Evolutionary conservation across 768 basidiomycete genomes (phyloP).

Genomic region (Russula emetica): DNA sequence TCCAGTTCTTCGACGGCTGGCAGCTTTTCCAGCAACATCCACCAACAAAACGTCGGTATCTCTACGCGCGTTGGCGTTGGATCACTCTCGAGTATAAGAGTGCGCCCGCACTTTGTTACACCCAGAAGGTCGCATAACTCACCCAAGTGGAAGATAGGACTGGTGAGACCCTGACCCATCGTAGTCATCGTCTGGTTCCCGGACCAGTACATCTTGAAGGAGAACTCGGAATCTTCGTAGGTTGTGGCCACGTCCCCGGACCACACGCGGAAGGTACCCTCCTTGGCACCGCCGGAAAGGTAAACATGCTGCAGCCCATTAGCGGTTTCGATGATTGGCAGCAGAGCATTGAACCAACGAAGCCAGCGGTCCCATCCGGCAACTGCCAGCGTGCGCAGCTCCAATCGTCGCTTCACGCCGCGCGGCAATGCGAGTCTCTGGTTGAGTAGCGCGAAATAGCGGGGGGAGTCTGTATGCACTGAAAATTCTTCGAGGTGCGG

Average conservation of each 20-base stretch:
- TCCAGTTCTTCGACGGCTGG: slow-evolving; percentile 14
- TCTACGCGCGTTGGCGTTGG: neutral
- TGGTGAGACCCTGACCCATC: neutral
- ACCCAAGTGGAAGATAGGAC: slow-evolving; percentile 14
- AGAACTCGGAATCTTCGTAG: slow-evolving; percentile 9
- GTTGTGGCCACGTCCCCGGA: slow-evolving; percentile 1
- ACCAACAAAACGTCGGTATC: slow-evolving; percentile 5
- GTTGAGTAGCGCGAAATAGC: slow-evolving; percentile 8
- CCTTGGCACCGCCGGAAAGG: slow-evolving; percentile 13
- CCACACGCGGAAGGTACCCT: slow-evolving; percentile 19
- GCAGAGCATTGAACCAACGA: slow-evolving; percentile 6
- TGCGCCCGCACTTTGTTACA: neutral
- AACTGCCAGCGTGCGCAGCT: slow-evolving; percentile 6
- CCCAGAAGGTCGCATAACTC: slow-evolving; percentile 5
- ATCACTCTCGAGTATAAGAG: slow-evolving; percentile 11
- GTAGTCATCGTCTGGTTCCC: neutral
- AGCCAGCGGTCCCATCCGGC: slow-evolving; percentile 13
- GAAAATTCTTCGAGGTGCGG: slow-evolving; percentile 11
- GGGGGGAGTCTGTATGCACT: slow-evolving; percentile 14
- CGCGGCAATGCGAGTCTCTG: slow-evolving; percentile 12
- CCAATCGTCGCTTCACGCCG: neutral
- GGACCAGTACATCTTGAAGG: slow-evolving; percentile 13
- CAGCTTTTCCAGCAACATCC: slow-evolving; percentile 9
- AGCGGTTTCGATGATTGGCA: neutral
- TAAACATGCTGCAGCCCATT: slow-evolving; percentile 14